Percentiles rank a stretch among this genome's conserved stretches.
Conservation (phyloP, 169 alveolate species). For the Amoebophrya sp. region DNA sequence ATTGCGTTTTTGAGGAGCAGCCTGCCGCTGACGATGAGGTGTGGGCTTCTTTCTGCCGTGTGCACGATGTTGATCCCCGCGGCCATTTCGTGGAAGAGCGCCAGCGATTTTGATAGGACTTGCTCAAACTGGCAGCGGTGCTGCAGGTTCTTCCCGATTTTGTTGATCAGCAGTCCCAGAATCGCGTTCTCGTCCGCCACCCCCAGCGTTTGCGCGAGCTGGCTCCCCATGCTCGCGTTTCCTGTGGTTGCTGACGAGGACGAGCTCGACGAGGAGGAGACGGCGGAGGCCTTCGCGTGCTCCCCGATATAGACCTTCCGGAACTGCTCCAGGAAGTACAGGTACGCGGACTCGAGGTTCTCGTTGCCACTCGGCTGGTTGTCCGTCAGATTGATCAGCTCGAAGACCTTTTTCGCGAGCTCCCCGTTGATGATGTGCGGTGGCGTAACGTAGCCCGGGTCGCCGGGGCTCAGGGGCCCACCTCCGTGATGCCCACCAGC, state of each 20-base stretch:
- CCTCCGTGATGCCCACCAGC: too few species aligned
- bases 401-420: conserved; percentile 46
- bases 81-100: conserved; percentile 69
- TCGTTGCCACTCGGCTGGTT: conserved; percentile 31
- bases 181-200: conserved; percentile 54
- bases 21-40: conserved; percentile 74
- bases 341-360: conserved; percentile 57
- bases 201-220: conserved; percentile 43
- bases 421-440: conserved; percentile 48
- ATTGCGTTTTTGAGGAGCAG: conserved; percentile 72
- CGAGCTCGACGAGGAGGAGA: not conserved
- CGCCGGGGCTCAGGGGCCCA: too few species aligned
- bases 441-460: not conserved
- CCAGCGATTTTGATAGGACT: conserved; percentile 69
- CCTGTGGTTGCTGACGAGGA: not conserved
- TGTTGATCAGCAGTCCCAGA: conserved; percentile 47
- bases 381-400: conserved; percentile 44
- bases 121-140: conserved; percentile 55
- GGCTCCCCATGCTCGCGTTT: conserved; percentile 1
- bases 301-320: conserved; percentile 77
- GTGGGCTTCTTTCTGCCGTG: conserved; percentile 71
- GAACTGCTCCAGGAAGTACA: conserved; percentile 76
- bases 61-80: conserved; percentile 83
- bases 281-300: conserved; percentile 56
- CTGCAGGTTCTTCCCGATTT: conserved; percentile 64